Evolutionary conservation across 805 yeast genomes (phyloP), one percentile per base, ranked within the genome.

Genomic region (Debaryomyces maramus): DNA sequence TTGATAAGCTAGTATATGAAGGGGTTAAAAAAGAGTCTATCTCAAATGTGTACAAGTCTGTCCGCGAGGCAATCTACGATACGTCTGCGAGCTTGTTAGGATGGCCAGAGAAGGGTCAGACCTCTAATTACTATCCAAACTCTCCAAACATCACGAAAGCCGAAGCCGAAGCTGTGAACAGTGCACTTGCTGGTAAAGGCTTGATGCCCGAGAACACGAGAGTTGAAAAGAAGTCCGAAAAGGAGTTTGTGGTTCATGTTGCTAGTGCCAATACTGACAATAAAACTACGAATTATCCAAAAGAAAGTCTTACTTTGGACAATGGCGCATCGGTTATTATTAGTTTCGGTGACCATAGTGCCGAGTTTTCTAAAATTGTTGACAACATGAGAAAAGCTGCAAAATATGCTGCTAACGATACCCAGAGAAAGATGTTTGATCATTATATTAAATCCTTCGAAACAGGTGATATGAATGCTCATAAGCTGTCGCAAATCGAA

Each of bases 401-500:
- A 44, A 65, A 77, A 38, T 67, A 70, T 54, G 87, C 81, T 14
- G 89, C 93, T 33, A 88, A 88, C 58, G 85, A 79, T 29, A 83
- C 78, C 21, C 93, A 88, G 60, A 56, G 50, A 10, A 72, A 77
- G 41, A 80, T 88, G 88, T 59, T 88, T 23, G 77, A 72, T 7
- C 67, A 75, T 33, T 88, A 88, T 58, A 74, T 79, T 40, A 77
- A 77, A 33, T 78, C 93, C 9, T 88, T 88, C 62, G 63, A 72
- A 48, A 81, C 91, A 10, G 96, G 96, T 15, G 83, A 91, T 4
- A 82, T 88, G 80, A 78, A 81, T 47, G 86, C 90, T 8, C 96
- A 88, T 63, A 85, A 85, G 54, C 78, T 84, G 43, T 84, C 96
- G 1, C 96, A 88, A 61, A 78, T 81, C 39, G 72, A 77, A 43